These are phyloP conservation scores for Cladophialophora yegresii DNA, from an alignment of 2,329 filamentous ascomycete genomes.

Conservation along the genomic window DNA sequence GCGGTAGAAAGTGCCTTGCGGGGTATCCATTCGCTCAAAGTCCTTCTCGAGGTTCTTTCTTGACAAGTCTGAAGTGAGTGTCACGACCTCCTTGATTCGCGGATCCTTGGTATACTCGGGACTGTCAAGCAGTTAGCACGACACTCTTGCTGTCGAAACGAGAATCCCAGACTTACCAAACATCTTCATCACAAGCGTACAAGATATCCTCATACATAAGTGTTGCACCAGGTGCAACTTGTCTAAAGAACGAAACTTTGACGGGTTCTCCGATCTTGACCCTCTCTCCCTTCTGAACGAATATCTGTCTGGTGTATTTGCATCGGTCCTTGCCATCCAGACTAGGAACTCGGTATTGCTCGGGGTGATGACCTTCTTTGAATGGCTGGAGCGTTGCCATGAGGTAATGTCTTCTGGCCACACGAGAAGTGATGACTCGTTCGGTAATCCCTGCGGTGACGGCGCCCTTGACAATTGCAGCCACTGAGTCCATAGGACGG, in stretches of 20 bases:
- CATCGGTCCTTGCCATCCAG: constrained; percentile 96
- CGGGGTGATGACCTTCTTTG: constrained; percentile 97
- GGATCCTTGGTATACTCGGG: constrained; percentile 99
- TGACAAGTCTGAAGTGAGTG: constrained; percentile 92
- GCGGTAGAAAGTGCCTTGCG: constrained; percentile 93
- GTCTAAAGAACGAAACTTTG: constrained; percentile 97
- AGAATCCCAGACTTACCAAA: constrained; percentile 53
- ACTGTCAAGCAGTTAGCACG: constrained; percentile 20
- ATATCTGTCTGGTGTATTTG: constrained; percentile 98
- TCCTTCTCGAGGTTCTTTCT: constrained; percentile 99
- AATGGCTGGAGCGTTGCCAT: constrained; percentile 99
- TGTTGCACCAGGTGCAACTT: constrained; percentile 93
- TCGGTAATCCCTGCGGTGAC: constrained; percentile 98
- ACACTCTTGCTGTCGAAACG: neutral
- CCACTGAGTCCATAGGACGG: constrained; percentile 96
- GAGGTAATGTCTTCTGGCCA: constrained; percentile 95
- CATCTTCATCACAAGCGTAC: constrained; percentile 96
- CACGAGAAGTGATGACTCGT: constrained; percentile 92
- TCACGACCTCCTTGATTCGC: constrained; percentile 99
- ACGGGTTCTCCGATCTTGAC: constrained; percentile 99
- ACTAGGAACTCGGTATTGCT: constrained; percentile 95
- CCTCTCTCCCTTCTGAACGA: constrained; percentile 96
- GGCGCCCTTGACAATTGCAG: constrained; percentile 96
- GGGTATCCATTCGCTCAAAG: constrained; percentile 98
- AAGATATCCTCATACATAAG: constrained; percentile 99